These are phyloP conservation scores for Fusarium annulatum DNA, from an alignment of 2,329 filamentous ascomycete species.

Conservation along the genomic window DNA sequence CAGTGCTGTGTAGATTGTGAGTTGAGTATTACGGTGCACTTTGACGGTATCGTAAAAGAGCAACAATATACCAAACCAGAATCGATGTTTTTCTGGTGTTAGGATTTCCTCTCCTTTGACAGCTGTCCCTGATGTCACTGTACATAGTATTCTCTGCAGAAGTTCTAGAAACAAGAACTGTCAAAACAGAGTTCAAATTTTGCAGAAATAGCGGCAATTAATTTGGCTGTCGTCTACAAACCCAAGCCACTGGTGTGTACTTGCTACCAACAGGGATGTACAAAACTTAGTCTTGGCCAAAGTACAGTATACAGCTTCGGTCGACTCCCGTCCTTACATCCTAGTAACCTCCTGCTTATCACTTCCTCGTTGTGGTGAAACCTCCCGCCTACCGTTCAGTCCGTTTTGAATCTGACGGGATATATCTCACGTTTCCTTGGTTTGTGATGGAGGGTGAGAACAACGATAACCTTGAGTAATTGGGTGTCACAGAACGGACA, in stretches of 20 bases:
- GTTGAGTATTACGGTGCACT: conserved; percentile 7
- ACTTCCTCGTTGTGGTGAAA: conserved; percentile 14
- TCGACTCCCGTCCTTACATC: conserved; percentile 32
- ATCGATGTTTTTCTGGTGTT: background rate
- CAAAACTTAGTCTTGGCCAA: background rate
- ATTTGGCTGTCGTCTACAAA: background rate
- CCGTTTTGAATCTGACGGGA: conserved; percentile 22
- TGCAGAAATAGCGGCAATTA: background rate
- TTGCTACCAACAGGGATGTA: background rate
- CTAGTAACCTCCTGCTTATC: conserved; percentile 30
- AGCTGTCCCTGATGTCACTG: conserved; percentile 24
- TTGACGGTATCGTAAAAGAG: background rate
- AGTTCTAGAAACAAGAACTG: conserved; percentile 24
- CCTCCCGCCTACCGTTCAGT: conserved; percentile 9
- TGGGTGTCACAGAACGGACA: conserved; percentile 15
- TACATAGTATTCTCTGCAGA: conserved; percentile 4
- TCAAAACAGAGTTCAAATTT: conserved; percentile 20
- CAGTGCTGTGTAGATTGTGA: background rate
- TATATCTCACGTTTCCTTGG: conserved; percentile 32
- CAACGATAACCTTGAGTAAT: conserved; percentile 4
- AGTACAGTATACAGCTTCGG: conserved; percentile 31
- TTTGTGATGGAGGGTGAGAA: conserved; percentile 29
- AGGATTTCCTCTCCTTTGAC: conserved; percentile 1
- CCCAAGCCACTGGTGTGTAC: conserved; percentile 7
- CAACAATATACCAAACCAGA: background rate